These are phyloP conservation scores for Elongisporangium undulatum DNA, from an alignment of 352 stramenopile species.

Conservation along the genomic window DNA sequence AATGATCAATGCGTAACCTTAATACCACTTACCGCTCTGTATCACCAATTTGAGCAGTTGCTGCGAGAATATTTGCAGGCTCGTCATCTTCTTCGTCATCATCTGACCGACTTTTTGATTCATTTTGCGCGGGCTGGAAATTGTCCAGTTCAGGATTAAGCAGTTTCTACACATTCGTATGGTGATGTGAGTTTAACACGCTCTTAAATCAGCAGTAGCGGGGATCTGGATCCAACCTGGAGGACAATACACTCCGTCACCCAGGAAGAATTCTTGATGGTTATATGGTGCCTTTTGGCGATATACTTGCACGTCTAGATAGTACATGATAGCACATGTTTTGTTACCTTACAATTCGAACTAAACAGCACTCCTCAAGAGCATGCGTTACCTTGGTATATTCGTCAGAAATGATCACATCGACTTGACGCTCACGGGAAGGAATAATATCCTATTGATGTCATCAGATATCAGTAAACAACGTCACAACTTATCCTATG, in stretches of 20 bases:
- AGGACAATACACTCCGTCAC: slow-evolving; percentile 80
- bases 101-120: not conserved
- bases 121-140: slow-evolving; percentile 31
- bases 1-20: not conserved
- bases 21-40: slow-evolving; percentile 37
- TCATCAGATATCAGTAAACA: slow-evolving; percentile 4
- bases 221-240: slow-evolving; percentile 30
- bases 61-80: slow-evolving; percentile 31
- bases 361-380: not conserved
- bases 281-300: slow-evolving; percentile 24
- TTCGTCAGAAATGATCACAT: slow-evolving; percentile 68
- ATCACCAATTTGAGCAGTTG: slow-evolving; percentile 51
- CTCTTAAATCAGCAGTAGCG: not conserved
- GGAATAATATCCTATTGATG: slow-evolving; percentile 38
- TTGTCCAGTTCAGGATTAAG: slow-evolving; percentile 26
- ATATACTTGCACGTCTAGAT: slow-evolving; percentile 53
- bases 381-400: slow-evolving; percentile 46
- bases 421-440: slow-evolving; percentile 28
- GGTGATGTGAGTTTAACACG: not conserved
- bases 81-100: slow-evolving; percentile 14
- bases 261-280: slow-evolving; percentile 70
- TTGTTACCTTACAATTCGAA: too few species aligned
- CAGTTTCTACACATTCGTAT: slow-evolving; percentile 28
- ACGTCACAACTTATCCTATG: not conserved
- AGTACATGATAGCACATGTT: not conserved